Evolutionary conservation across 805 yeast species (phyloP).

Genomic region (Nakazawaea holstii): DNA sequence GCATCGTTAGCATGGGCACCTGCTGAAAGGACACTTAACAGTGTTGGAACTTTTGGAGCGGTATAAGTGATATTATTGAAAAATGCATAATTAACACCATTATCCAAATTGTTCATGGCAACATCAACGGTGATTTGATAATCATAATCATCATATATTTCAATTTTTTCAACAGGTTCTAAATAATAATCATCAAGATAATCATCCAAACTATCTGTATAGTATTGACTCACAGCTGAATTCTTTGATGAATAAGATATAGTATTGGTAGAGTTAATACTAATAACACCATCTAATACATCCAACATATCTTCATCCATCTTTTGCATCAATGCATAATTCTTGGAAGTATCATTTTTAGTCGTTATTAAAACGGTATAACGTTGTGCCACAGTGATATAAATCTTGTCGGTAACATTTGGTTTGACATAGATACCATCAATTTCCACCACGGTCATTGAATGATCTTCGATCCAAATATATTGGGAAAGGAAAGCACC

Average conservation of each 20-base stretch:
- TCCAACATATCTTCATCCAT: conserved; percentile 86
- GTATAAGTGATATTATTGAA: conserved; percentile 82
- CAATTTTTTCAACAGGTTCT: conserved; percentile 54
- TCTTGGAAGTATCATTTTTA: conserved; percentile 51
- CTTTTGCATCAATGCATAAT: conserved; percentile 78
- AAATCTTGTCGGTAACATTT: conserved; percentile 61
- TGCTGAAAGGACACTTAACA: conserved; percentile 72
- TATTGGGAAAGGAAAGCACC: conserved; percentile 94
- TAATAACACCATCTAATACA: conserved; percentile 55
- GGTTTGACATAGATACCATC: conserved; percentile 88
- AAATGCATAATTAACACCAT: conserved; percentile 95
- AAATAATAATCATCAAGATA: conserved; percentile 76
- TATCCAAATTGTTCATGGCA: conserved; percentile 73
- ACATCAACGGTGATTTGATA: conserved; percentile 66
- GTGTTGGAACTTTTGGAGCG: conserved; percentile 80
- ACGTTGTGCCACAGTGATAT: conserved; percentile 89
- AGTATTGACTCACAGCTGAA: conserved; percentile 29
- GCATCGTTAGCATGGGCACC: conserved; percentile 53
- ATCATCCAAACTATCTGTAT: conserved; percentile 42
- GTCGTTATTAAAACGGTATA: conserved; percentile 77
- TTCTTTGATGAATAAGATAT: conserved; percentile 49
- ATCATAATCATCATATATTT: conserved; percentile 62
- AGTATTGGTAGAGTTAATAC: conserved; percentile 70
- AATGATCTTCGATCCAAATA: conserved; percentile 84
- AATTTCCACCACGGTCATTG: conserved; percentile 79